These are phyloP conservation scores for Saussurea involucrata DNA, from an alignment of 129 eudicot species.

Conservation along the genomic window DNA sequence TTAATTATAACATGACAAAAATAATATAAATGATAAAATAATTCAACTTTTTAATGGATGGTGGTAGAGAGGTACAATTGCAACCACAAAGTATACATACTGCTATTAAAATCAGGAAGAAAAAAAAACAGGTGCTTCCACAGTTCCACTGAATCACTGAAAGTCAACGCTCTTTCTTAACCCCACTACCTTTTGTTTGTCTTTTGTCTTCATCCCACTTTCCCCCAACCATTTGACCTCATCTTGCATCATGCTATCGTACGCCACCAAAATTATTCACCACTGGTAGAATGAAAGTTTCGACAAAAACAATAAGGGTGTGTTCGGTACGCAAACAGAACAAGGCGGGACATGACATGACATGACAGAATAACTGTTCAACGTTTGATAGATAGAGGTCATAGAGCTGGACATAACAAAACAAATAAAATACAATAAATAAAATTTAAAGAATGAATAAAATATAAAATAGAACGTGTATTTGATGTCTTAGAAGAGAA, in stretches of 20 bases:
- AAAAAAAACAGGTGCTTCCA: slow-evolving; percentile 29
- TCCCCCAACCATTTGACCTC: slow-evolving; percentile 31
- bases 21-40: neutral
- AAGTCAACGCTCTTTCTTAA: slow-evolving; percentile 44
- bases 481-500: too few species aligned
- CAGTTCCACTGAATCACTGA: slow-evolving; percentile 26
- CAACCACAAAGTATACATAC: slow-evolving; percentile 16
- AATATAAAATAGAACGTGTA: too few species aligned
- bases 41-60: neutral
- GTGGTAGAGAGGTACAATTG: slow-evolving; percentile 8
- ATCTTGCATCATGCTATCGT: slow-evolving; percentile 37
- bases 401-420: too few species aligned
- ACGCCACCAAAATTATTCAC: slow-evolving; percentile 14
- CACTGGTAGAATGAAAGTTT: too few species aligned
- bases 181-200: slow-evolving; percentile 33
- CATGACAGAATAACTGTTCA: too few species aligned
- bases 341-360: too few species aligned
- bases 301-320: too few species aligned
- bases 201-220: slow-evolving; percentile 25
- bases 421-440: too few species aligned
- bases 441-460: too few species aligned
- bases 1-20: neutral
- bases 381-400: too few species aligned
- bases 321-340: too few species aligned
- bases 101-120: too few species aligned